phyloP scores from a whole-genome alignment of 1,139 yeast genomes.

The Geotrichum australiense region DNA sequence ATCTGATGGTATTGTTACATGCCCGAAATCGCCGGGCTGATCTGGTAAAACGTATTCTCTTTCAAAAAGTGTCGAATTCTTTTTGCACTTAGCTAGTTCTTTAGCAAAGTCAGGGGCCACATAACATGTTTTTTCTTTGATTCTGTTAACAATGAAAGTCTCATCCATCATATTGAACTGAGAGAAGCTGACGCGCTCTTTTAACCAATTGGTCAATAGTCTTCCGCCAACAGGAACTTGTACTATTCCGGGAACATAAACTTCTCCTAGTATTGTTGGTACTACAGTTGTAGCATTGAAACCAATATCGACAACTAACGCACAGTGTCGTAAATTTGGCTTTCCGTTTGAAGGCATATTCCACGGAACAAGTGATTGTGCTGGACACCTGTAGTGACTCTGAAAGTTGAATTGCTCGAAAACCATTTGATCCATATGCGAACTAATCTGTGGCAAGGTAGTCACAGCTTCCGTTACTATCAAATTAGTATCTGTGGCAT shows the following conservation, averaged over 20 bases:
- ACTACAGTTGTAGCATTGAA: constrained; percentile 81
- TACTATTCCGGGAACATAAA: constrained; percentile 70
- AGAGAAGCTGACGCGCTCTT: constrained; percentile 81
- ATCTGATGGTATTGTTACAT: constrained; percentile 17
- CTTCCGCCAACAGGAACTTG: constrained; percentile 81
- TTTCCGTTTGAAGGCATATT: constrained; percentile 21
- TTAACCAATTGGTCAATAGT: constrained; percentile 67
- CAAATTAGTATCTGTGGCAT: constrained; percentile 45
- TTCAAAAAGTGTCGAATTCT: constrained; percentile 14
- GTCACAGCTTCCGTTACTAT: constrained; percentile 73
- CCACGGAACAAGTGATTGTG: constrained; percentile 73
- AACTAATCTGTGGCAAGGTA: constrained; percentile 74
- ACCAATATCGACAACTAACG: constrained; percentile 81
- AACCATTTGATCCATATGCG: constrained; percentile 82
- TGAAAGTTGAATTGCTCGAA: constrained; percentile 90
- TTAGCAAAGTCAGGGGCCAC: constrained; percentile 60
- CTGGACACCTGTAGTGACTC: constrained; percentile 54
- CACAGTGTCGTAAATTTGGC: constrained; percentile 48
- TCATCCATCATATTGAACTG: constrained; percentile 94
- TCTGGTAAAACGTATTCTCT: constrained; percentile 17
- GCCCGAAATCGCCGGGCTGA: constrained; percentile 18
- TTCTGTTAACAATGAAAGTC: constrained; percentile 72
- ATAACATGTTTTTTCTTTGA: constrained; percentile 76
- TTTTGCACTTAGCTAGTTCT: constrained; percentile 39
- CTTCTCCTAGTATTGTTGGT: constrained; percentile 75